Conservation (phyloP, 305 asterid genomes). For the Solanum hybrid region DNA sequence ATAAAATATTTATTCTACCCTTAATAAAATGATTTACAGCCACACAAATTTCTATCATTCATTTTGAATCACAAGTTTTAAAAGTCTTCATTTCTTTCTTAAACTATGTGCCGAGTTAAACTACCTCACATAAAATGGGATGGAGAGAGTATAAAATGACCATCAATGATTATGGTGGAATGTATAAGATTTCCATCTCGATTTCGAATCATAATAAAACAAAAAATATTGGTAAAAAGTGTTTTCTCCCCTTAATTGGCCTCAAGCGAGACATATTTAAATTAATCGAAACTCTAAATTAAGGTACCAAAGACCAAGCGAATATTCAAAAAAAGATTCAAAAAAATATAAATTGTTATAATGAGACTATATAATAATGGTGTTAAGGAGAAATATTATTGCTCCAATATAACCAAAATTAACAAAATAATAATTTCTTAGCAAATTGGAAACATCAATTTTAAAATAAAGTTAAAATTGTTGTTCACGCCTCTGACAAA, state of each 20-base stretch:
- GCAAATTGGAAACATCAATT: not conserved
- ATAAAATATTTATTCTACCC: too few species aligned
- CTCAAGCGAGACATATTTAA: not conserved
- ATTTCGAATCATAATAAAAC: not conserved
- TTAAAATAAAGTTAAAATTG: not conserved
- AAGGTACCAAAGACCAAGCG: not conserved
- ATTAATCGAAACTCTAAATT: not conserved
- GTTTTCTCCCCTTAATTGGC: not conserved
- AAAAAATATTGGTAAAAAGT: not conserved
- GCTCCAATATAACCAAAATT: not conserved
- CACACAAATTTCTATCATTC: too few species aligned
- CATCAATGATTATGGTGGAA: not conserved
- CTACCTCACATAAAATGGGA: too few species aligned
- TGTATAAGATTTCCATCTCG: not conserved
- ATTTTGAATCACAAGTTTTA: too few species aligned
- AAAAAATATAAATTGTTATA: not conserved
- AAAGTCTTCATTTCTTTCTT: too few species aligned
- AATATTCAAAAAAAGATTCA: too few species aligned
- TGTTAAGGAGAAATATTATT: not conserved
- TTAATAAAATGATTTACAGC: too few species aligned
- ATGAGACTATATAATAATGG: not conserved
- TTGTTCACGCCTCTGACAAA: not conserved
- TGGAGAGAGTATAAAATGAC: not conserved
- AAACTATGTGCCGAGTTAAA: too few species aligned
- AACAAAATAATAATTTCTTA: not conserved